A percentile compares a stretch with the other conserved stretches of the same genome.
phyloP scores from a whole-genome alignment of 2,329 filamentous ascomycete species.

The Alternaria ethzedia region DNA sequence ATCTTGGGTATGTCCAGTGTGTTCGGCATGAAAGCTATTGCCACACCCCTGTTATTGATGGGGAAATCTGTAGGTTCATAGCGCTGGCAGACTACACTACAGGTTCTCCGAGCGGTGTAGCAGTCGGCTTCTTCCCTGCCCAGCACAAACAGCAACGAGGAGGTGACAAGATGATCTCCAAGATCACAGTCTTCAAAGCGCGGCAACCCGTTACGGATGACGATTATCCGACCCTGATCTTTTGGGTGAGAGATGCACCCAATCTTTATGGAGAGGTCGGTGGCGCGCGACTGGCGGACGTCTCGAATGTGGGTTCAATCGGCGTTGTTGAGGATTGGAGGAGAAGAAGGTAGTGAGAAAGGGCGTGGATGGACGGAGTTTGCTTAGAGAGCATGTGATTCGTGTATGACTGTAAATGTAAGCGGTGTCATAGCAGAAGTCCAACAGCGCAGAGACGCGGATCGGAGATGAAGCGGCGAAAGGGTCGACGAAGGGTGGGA shows the following conservation, averaged over 20 bases:
- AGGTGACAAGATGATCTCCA: neutral
- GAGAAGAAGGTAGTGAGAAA: neutral
- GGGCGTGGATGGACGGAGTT: neutral
- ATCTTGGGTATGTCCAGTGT: neutral
- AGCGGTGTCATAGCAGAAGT: neutral
- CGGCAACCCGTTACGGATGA: neutral
- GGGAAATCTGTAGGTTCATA: neutral
- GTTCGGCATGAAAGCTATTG: neutral
- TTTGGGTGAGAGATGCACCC: neutral
- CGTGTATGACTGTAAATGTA: neutral
- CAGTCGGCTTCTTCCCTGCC: neutral
- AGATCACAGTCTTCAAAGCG: neutral
- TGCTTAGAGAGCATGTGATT: neutral
- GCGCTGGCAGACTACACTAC: neutral
- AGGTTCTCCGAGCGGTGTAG: slow-evolving; percentile 4
- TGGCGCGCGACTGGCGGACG: neutral
- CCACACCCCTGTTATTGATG: neutral
- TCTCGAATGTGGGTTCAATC: neutral
- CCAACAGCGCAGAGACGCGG: neutral
- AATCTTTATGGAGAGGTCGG: neutral
- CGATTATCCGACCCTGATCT: neutral
- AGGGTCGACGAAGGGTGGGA: neutral
- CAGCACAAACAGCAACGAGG: slow-evolving; percentile 1
- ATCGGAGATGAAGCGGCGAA: neutral
- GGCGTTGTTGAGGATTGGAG: neutral